Conservation (phyloP, 164 flowering plant genomes). For the Tetrastigma voinierianum region DNA sequence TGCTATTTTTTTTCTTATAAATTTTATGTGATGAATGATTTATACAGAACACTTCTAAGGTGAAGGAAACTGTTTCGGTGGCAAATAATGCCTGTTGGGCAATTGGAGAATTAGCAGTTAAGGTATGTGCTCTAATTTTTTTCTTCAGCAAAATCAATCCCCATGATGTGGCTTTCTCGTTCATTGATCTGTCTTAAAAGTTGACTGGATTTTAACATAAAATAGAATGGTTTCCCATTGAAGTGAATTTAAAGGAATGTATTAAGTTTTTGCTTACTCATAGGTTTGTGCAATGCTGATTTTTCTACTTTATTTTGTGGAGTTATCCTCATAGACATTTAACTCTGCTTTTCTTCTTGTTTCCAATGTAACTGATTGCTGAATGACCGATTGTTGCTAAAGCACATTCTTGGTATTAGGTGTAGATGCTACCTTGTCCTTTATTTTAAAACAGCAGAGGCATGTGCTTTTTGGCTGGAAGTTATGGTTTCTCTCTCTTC, state of each 20-base stretch:
- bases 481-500: too few relatives aligned
- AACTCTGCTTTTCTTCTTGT: too few relatives aligned
- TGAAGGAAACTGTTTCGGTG: conserved; percentile 81
- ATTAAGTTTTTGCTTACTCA: neutral
- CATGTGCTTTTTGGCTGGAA: too few relatives aligned
- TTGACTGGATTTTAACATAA: neutral
- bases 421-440: too few relatives aligned
- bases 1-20: neutral
- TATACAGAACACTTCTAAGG: conserved; percentile 57
- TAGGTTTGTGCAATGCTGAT: neutral
- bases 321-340: too few relatives aligned
- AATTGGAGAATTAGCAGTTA: conserved; percentile 94
- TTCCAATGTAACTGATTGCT: too few relatives aligned
- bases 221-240: neutral
- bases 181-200: neutral
- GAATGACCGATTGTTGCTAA: too few relatives aligned
- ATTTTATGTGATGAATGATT: neutral
- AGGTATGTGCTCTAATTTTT: conserved; percentile 49
- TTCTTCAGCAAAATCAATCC: neutral
- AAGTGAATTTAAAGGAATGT: neutral
- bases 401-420: too few relatives aligned
- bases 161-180: neutral
- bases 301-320: neutral
- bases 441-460: too few relatives aligned
- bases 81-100: conserved; percentile 99